phyloP scores from a whole-genome alignment of 2,329 filamentous ascomycete genomes.

The Nannizzia gypsea region DNA sequence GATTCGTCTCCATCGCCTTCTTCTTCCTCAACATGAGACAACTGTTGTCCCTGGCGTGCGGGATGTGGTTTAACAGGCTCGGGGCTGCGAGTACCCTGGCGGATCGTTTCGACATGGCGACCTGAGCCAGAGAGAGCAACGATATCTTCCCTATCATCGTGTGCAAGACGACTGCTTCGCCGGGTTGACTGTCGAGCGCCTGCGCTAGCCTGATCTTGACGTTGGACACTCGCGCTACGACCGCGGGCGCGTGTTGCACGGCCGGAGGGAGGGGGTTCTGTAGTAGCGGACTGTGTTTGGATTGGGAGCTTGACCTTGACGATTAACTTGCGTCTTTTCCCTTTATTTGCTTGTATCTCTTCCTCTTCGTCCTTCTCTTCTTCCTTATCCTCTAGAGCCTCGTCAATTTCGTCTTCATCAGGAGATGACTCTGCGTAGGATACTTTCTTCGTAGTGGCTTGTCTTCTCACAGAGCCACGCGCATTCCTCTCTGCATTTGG shows the following conservation, averaged over 20 bases:
- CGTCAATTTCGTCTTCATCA: slow-evolving; percentile 21
- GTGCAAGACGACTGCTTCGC: slow-evolving; percentile 48
- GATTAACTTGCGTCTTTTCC: slow-evolving; percentile 6
- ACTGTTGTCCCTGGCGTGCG: not conserved
- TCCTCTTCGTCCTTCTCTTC: slow-evolving; percentile 17
- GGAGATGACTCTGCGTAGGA: slow-evolving; percentile 45
- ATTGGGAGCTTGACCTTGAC: slow-evolving; percentile 13
- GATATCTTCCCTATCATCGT: slow-evolving; percentile 45
- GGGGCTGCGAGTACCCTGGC: slow-evolving; percentile 43
- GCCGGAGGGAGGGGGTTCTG: slow-evolving; percentile 11
- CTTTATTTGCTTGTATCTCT: slow-evolving; percentile 10
- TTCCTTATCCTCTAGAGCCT: slow-evolving; percentile 19
- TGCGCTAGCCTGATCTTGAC: slow-evolving; percentile 6
- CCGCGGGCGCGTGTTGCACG: slow-evolving; percentile 18
- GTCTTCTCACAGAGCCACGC: slow-evolving; percentile 45
- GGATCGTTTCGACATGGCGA: slow-evolving; percentile 43
- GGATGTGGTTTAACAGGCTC: slow-evolving; percentile 18
- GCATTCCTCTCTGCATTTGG: slow-evolving; percentile 39
- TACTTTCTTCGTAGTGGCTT: slow-evolving; percentile 43
- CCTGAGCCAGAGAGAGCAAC: slow-evolving; percentile 49
- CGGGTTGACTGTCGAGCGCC: slow-evolving; percentile 24
- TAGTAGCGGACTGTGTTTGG: slow-evolving; percentile 12
- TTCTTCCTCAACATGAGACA: slow-evolving; percentile 1
- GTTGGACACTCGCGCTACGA: slow-evolving; percentile 22
- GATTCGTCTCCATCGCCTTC: not conserved